phyloP scores from a whole-genome alignment of 306 rosid genomes.

The Cucurbita ficifolia region DNA sequence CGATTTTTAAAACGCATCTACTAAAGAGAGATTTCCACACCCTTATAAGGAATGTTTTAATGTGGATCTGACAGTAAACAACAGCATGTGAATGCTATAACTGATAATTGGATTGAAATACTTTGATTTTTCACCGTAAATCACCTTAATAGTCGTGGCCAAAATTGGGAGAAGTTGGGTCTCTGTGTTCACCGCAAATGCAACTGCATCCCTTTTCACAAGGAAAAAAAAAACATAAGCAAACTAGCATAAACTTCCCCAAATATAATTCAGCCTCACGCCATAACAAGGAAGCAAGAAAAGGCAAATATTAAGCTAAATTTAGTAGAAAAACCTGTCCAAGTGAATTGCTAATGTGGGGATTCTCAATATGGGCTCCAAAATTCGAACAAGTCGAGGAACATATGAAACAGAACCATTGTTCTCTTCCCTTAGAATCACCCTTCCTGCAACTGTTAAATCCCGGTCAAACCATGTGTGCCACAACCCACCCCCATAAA shows the following conservation, averaged over 20 bases:
- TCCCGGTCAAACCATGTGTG: constrained; percentile 95
- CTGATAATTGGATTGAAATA: no score
- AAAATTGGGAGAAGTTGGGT: constrained; percentile 73
- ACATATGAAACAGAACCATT: constrained; percentile 34
- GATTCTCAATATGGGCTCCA: constrained; percentile 69
- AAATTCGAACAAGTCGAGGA: constrained; percentile 53
- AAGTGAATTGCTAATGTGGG: constrained; percentile 88
- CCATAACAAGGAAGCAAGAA: constrained; percentile 5
- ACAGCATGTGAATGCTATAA: no score
- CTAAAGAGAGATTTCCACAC: no score
- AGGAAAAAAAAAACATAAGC: not conserved
- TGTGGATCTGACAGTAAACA: no score
- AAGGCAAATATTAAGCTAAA: not conserved
- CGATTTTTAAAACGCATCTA: no score
- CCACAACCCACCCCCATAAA: constrained; percentile 84
- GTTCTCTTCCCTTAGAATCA: constrained; percentile 29
- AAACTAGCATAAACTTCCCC: not conserved
- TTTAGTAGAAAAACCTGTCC: constrained; percentile 38
- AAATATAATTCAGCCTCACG: not conserved
- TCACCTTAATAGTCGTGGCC: constrained; percentile 77
- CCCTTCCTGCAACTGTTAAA: constrained; percentile 71
- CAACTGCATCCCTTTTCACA: constrained; percentile 47
- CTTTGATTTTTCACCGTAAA: not conserved
- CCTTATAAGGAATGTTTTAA: no score
- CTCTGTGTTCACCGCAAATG: constrained; percentile 54